Evolutionary conservation across 2,329 filamentous ascomycete genomes (phyloP).

Genomic region (Fusarium foetens): DNA sequence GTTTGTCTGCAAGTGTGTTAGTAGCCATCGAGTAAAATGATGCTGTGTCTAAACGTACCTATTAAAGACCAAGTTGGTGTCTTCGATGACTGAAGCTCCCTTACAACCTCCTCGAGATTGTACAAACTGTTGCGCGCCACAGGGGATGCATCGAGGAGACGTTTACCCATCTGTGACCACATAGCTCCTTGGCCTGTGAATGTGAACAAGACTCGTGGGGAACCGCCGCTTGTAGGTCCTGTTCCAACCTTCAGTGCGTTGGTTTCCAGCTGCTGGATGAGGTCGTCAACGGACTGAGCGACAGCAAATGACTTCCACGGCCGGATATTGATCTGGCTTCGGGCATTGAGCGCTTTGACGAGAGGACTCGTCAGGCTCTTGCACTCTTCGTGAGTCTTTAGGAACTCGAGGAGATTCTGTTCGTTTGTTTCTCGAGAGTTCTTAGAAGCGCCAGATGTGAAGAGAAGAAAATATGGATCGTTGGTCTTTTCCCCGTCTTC

Average conservation of each 20-base stretch:
- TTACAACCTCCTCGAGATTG: conserved; percentile 23
- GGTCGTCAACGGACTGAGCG: conserved; percentile 30
- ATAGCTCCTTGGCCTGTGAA: conserved; percentile 39
- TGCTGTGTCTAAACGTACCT: not conserved
- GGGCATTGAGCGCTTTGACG: conserved; percentile 31
- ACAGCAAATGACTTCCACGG: conserved; percentile 40
- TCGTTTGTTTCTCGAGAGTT: conserved; percentile 33
- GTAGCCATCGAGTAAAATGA: not conserved
- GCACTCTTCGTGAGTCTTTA: conserved; percentile 24
- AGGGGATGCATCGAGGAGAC: conserved; percentile 35
- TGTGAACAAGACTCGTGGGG: conserved; percentile 20
- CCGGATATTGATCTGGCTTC: conserved; percentile 34
- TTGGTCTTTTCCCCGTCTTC: not conserved
- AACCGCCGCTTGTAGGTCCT: not conserved
- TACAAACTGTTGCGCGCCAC: conserved; percentile 35
- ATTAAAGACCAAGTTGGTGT: conserved; percentile 25
- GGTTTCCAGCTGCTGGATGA: conserved; percentile 31
- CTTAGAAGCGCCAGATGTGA: conserved; percentile 33
- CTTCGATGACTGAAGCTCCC: conserved; percentile 18
- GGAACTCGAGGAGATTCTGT: conserved; percentile 27
- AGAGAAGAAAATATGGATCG: conserved; percentile 24
- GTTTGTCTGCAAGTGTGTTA: conserved; percentile 27
- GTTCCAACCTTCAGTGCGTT: conserved; percentile 34
- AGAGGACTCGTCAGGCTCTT: conserved; percentile 24
- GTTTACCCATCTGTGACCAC: conserved; percentile 40